Evolutionary conservation across 2,329 filamentous ascomycete genomes (phyloP), one percentile per base, ranked within the genome.

Genomic region (Arthrinium puccinioides): DNA sequence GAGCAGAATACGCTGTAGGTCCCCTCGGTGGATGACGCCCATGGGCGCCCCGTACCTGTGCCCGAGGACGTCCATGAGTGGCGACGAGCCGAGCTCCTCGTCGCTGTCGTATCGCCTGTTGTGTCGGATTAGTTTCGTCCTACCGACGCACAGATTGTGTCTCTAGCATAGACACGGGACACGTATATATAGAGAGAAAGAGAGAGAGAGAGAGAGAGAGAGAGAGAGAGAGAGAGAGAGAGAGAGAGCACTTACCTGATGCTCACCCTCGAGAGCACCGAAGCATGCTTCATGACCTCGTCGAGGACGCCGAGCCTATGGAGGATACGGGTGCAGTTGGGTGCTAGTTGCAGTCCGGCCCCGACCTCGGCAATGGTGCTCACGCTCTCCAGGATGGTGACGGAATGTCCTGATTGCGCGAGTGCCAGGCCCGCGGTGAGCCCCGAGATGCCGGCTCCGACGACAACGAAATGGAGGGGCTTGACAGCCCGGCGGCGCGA

Each of bases 331-430:
- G 70, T 67, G 1, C 65, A 60, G 37, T 70, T 71, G 5, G 72
- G 69, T 0, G 68, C 72, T 4, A 74, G 57, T 43, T 75, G 71
- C n/a, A 75, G 58, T 2, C 72, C 70, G 11, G 69, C 70, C 7
- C 71, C 71, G 13, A 60, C 60, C 43, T 66, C 63, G 14, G 48
- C 52, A 1, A 65, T 47, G 6, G 49, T 41, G 5, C 44, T 32
- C 9, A 58, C 53, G 43, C 53, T 52, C 42, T 64, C 61, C n/a
- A 62, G 44, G 8, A 62, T 52, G 7, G 26, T 27, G 36, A 33
- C 21, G 10, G 20, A 19, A 14, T 36, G 20, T 10, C 53, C 52
- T 21, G 45, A 48, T 29, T 52, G 53, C 15, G 52, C 50, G 19
- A 67, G 51, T 6, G 54, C 58, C 18, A 68, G 51, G 23, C 59